Percentiles rank a stretch among this genome's conserved stretches.
These are phyloP conservation scores for Circinella minor DNA, from an alignment of 371 early-diverging fungal genomes.

Conservation along the genomic window DNA sequence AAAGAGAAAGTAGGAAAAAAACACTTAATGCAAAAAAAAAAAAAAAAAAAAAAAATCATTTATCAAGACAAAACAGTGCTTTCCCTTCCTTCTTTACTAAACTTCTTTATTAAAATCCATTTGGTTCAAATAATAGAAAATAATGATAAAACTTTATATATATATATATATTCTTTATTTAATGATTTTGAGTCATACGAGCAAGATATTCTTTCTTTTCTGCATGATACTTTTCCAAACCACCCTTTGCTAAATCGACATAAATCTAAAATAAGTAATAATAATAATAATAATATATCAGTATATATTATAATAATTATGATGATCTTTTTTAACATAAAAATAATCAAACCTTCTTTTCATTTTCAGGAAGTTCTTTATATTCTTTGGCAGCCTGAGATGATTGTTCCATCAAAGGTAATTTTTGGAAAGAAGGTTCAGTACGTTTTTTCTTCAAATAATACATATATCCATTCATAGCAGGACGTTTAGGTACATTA, in stretches of 20 bases:
- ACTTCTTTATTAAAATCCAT: too few species aligned
- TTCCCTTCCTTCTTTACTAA: too few species aligned
- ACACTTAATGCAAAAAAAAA: too few species aligned
- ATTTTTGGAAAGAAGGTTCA: constrained; percentile 19
- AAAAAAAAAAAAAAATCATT: too few species aligned
- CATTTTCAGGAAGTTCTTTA: constrained; percentile 21
- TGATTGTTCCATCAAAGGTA: constrained; percentile 36
- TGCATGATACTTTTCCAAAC: constrained; percentile 5
- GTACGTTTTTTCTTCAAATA: constrained; percentile 42
- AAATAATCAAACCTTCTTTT: constrained; percentile 30
- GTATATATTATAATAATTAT: too few species aligned
- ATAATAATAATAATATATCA: neutral
- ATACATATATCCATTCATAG: constrained; percentile 40
- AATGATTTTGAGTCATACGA: constrained; percentile 7
- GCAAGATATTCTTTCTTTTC: constrained; percentile 19
- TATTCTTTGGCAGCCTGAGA: constrained; percentile 32
- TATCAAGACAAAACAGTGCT: too few species aligned
- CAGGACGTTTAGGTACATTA: constrained; percentile 62
- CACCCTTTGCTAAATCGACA: constrained; percentile 12
- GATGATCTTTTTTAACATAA: too few species aligned
- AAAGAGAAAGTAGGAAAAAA: too few species aligned
- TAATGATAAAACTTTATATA: neutral
- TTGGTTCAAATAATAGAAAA: neutral
- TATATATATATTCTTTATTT: neutral
- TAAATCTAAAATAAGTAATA: constrained; percentile 20